phyloP scores from a whole-genome alignment of 768 basidiomycete genomes.

The Hypsizygus marmoreus region DNA sequence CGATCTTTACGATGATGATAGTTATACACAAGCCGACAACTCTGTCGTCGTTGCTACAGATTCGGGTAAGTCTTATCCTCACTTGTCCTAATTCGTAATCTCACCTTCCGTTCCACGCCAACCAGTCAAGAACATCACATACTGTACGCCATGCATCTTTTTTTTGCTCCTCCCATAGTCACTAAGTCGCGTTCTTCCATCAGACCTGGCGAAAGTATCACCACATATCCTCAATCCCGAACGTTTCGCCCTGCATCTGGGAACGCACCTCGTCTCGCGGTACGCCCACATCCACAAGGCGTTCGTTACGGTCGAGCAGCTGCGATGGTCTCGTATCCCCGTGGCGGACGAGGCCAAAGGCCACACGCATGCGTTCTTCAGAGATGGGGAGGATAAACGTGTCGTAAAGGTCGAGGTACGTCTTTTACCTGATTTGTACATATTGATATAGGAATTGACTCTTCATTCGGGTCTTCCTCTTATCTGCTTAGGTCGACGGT shows the following conservation, averaged over 20 bases:
- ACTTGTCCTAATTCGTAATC: neutral
- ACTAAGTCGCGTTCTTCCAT: too few relatives aligned
- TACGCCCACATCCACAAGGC: slow-evolving; percentile 77
- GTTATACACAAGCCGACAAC: slow-evolving; percentile 91
- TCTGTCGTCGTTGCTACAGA: slow-evolving; percentile 88
- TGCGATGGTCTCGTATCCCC: slow-evolving; percentile 82
- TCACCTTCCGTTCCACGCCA: neutral
- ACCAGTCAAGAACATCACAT: slow-evolving; percentile 69
- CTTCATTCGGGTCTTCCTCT: neutral
- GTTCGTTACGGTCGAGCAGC: slow-evolving; percentile 71
- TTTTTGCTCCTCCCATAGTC: too few relatives aligned
- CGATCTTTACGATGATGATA: slow-evolving; percentile 24
- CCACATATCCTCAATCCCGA: slow-evolving; percentile 85
- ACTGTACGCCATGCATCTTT: slow-evolving; percentile 46
- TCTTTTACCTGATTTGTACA: neutral
- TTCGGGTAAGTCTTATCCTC: slow-evolving; percentile 58
- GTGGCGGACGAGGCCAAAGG: slow-evolving; percentile 40
- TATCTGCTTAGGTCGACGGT: slow-evolving; percentile 58
- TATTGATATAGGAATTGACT: neutral
- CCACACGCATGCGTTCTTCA: slow-evolving; percentile 81
- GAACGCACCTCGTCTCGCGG: slow-evolving; percentile 76
- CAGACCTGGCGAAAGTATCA: slow-evolving; percentile 86
- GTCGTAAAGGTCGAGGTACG: slow-evolving; percentile 60
- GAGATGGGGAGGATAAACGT: slow-evolving; percentile 91
- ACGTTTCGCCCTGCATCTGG: slow-evolving; percentile 86